Percentiles rank a stretch among this genome's conserved stretches.
phyloP scores from a whole-genome alignment of 805 yeast species.

The Metschnikowia lochheadii region DNA sequence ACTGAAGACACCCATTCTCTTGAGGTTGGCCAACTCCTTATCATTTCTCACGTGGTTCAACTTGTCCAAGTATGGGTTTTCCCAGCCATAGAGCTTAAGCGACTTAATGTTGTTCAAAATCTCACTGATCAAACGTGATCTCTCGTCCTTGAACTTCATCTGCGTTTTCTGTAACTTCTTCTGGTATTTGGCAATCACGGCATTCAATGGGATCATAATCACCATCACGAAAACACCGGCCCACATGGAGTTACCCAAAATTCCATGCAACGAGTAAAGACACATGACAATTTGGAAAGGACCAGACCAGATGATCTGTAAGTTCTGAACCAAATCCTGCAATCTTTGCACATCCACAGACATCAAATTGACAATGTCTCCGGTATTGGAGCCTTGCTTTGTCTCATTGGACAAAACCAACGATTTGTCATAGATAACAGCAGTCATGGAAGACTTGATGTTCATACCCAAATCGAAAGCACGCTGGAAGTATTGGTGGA shows the following conservation, averaged over 20 bases:
- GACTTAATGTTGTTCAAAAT: conserved; percentile 89
- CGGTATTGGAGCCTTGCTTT: conserved; percentile 68
- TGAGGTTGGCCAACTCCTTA: conserved; percentile 73
- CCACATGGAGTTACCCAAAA: conserved; percentile 92
- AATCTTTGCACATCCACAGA: conserved; percentile 88
- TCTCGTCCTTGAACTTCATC: conserved; percentile 87
- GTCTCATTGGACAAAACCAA: conserved; percentile 68
- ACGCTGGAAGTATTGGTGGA: conserved; percentile 76
- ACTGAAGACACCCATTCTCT: conserved; percentile 64
- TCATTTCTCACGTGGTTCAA: conserved; percentile 82
- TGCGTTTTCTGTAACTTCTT: conserved; percentile 74
- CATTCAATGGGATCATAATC: conserved; percentile 76
- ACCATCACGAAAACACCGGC: conserved; percentile 82
- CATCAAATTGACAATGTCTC: conserved; percentile 93
- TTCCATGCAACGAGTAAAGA: conserved; percentile 62
- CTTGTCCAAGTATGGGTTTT: conserved; percentile 71
- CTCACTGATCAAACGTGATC: conserved; percentile 86
- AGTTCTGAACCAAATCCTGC: conserved; percentile 75
- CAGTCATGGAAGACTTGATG: conserved; percentile 63
- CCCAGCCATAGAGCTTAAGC: conserved; percentile 95
- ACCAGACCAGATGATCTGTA: conserved; percentile 85
- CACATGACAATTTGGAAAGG: conserved; percentile 84
- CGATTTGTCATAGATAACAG: conserved; percentile 66
- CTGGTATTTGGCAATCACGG: conserved; percentile 60
- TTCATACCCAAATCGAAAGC: conserved; percentile 75